Evolutionary conservation across 108 stramenopile species (phyloP).

Genomic region (Conticribra weissflogii): DNA sequence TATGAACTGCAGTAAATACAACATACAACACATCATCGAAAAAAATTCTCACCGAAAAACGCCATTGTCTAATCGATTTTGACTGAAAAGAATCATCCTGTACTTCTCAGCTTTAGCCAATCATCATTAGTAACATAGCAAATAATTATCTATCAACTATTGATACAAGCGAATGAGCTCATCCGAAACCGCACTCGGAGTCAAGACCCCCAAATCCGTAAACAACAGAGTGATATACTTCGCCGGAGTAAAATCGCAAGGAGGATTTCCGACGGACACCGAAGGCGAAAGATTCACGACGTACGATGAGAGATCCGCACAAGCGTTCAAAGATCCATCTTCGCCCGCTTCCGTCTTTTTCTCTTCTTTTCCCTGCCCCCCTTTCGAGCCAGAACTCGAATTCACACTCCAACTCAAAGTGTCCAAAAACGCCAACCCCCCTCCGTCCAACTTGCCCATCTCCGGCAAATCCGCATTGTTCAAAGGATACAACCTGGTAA

Average conservation of each 20-base stretch:
- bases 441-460: conserved; percentile 22
- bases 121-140: background rate
- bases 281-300: conserved; percentile 56
- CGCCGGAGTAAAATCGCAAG: conserved; percentile 95
- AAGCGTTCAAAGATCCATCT: too few relatives aligned
- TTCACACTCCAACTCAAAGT: conserved; percentile 54
- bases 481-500: conserved; percentile 95
- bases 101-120: too few relatives aligned
- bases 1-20: too few relatives aligned
- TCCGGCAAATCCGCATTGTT: conserved; percentile 89
- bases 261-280: conserved; percentile 70
- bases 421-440: conserved; percentile 52
- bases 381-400: conserved; percentile 3
- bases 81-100: too few relatives aligned
- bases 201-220: conserved; percentile 97
- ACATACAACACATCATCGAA: too few relatives aligned
- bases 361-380: conserved; percentile 3
- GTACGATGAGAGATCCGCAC: background rate
- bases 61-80: too few relatives aligned
- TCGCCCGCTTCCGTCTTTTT: conserved; percentile 2
- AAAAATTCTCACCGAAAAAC: too few relatives aligned
- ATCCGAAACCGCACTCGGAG: conserved; percentile 97
- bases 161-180: conserved; percentile 96
- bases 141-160: conserved; percentile 34
- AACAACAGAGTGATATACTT: conserved; percentile 97